Base-by-base conservation (phyloP, 192 early-diverging fungal genomes). In the Entomortierella lignicola region DNA sequence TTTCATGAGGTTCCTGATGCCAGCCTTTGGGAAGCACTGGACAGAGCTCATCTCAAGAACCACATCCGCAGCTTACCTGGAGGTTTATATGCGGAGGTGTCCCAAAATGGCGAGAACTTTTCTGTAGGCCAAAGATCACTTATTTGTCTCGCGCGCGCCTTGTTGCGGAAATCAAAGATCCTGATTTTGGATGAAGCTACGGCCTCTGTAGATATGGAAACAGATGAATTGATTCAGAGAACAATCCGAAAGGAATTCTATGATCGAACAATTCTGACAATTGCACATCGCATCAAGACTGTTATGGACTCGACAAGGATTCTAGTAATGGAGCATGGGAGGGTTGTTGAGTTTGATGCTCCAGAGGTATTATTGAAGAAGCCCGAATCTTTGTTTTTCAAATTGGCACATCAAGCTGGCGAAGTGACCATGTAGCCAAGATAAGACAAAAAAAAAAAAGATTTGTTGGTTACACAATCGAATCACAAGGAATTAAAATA, bases 221-320 rank as follows among this genome's bases (percentile, higher is more conserved):
- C 94, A 0, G 97, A 97, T 65, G 85, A 86, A 29, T 81, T 84
- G 25, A 97, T 98, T 77, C 97, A 98, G 85, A 73, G 82, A 21
- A 93, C 95, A 0, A 95, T 98, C 58, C 85, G 91, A 29, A 85
- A 87, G 18, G 84, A 89, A 60, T 94, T 96, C 81, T 83, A 82
- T 15, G 82, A 91, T 34, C 86, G 88, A 25, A 98, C 97, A 3
- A 81, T 98, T 42, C 7, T 57, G 31, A 57, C 55, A 20, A 57
- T 57, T 34, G 55, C 55, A 13, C 55, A 57, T 57, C 55, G 95
- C 13, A 61, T 95, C 43, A 86, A 89, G 65, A 95, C 94, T 0
- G 87, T 97, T 11, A 92, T 93, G 55, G 92, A 91, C 55, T 96
- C 94, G 55, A 94, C 96, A 82, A 82, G 87, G 30, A 90, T 97